A percentile compares a stretch with the other conserved stretches of the same genome.
Evolutionary conservation across 306 rosid species (phyloP).

Genomic region (Trichosanthes cucumerina): DNA sequence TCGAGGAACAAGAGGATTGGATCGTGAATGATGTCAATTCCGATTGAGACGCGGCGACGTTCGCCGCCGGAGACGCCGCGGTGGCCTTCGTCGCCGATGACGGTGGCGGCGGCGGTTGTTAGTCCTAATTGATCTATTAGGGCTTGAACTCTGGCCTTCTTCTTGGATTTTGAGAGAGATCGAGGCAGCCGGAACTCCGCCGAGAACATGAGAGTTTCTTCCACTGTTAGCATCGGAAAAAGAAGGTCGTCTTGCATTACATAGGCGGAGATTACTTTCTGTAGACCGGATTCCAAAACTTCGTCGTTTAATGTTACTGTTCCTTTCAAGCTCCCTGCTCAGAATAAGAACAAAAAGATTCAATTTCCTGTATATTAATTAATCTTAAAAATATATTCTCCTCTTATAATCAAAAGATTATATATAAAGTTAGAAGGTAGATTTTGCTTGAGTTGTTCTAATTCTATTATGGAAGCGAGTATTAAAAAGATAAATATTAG

Average conservation of each 20-base stretch:
- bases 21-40: slow-evolving; percentile 80
- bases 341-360: neutral
- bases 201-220: slow-evolving; percentile 88
- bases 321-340: slow-evolving; percentile 18
- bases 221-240: slow-evolving; percentile 90
- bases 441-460: too few relatives aligned
- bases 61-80: slow-evolving; percentile 89
- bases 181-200: slow-evolving; percentile 87
- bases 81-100: slow-evolving; percentile 87
- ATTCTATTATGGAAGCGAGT: too few relatives aligned
- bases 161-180: slow-evolving; percentile 58
- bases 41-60: slow-evolving; percentile 82
- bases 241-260: slow-evolving; percentile 97
- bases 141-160: slow-evolving; percentile 65
- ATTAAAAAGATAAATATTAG: too few relatives aligned
- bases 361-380: too few relatives aligned
- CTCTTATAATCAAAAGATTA: too few relatives aligned
- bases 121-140: slow-evolving; percentile 76
- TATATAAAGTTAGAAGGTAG: too few relatives aligned
- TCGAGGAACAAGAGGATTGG: slow-evolving; percentile 77
- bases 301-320: slow-evolving; percentile 46
- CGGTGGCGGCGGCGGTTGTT: slow-evolving; percentile 47
- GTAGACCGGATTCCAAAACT: slow-evolving; percentile 38
- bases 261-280: slow-evolving; percentile 74
- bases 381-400: too few relatives aligned